These are phyloP conservation scores for Monosporascus sp. DNA, from an alignment of 2,329 filamentous ascomycete genomes.

Conservation along the genomic window DNA sequence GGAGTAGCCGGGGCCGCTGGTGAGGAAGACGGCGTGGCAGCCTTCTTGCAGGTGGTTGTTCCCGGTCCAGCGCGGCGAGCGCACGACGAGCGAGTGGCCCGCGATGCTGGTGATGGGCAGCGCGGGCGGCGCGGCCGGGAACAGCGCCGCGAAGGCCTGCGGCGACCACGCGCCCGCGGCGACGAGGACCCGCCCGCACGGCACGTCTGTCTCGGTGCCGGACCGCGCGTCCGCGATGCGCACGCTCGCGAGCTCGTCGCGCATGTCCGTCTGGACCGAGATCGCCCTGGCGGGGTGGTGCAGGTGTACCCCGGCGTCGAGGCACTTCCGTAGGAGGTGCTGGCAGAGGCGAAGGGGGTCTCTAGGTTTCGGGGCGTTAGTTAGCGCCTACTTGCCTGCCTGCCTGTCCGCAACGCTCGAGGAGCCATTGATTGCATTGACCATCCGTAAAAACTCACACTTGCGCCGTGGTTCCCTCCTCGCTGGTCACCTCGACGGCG, in stretches of 20 bases:
- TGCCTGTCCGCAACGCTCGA: neutral
- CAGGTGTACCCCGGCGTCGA: conserved; percentile 57
- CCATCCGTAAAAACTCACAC: conserved; percentile 42
- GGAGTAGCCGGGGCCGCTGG: conserved; percentile 54
- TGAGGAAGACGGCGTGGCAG: conserved; percentile 67
- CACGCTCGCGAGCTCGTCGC: conserved; percentile 47
- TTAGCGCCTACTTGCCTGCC: neutral
- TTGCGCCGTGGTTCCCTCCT: conserved; percentile 57
- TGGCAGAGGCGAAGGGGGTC: conserved; percentile 63
- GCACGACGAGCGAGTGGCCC: conserved; percentile 68
- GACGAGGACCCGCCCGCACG: conserved; percentile 62
- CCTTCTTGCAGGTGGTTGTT: conserved; percentile 35
- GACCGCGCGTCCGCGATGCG: conserved; percentile 40
- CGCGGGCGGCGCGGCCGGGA: conserved; percentile 46
- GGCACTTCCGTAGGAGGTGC: conserved; percentile 56
- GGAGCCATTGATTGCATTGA: too few species aligned
- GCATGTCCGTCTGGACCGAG: conserved; percentile 45
- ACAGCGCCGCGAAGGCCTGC: conserved; percentile 59
- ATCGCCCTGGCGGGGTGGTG: conserved; percentile 59
- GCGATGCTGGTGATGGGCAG: conserved; percentile 60
- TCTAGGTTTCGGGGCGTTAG: conserved; percentile 29
- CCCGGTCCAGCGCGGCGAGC: conserved; percentile 49
- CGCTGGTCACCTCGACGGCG: conserved; percentile 56
- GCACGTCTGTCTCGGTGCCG: conserved; percentile 45
- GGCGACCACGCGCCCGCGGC: conserved; percentile 69